Percentiles rank a stretch among this genome's conserved stretches.
Evolutionary conservation across 2,329 filamentous ascomycete genomes (phyloP).

Genomic region (Claviceps maximensis): DNA sequence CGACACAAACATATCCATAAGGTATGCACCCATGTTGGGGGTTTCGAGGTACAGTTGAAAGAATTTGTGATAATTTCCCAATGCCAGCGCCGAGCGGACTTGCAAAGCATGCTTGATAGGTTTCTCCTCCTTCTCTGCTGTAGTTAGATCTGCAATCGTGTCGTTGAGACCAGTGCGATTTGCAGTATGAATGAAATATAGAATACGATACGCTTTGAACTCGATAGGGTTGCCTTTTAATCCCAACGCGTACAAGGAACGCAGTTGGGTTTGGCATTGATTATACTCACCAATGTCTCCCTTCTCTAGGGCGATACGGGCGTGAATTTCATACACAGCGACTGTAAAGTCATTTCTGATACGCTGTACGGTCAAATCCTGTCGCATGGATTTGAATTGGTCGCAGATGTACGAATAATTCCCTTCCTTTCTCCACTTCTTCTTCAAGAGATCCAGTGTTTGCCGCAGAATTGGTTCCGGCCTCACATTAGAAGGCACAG

Average conservation of each 20-base stretch:
- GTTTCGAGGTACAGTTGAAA: slow-evolving; percentile 92
- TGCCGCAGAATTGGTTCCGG: slow-evolving; percentile 68
- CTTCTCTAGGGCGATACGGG: slow-evolving; percentile 93
- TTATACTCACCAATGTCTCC: slow-evolving; percentile 99
- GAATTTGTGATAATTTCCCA: slow-evolving; percentile 95
- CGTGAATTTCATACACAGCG: slow-evolving; percentile 92
- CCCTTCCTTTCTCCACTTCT: slow-evolving; percentile 85
- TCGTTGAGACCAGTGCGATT: slow-evolving; percentile 98
- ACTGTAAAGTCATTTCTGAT: slow-evolving; percentile 96
- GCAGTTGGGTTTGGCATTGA: slow-evolving; percentile 97
- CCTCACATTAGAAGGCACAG: slow-evolving; percentile 77
- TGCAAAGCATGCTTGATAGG: slow-evolving; percentile 83
- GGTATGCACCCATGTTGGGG: slow-evolving; percentile 92
- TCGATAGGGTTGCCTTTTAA: slow-evolving; percentile 83
- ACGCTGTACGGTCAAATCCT: slow-evolving; percentile 95
- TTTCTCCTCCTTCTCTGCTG: slow-evolving; percentile 79
- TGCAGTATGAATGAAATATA: slow-evolving; percentile 98
- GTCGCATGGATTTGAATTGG: slow-evolving; percentile 95
- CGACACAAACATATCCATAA: slow-evolving; percentile 98
- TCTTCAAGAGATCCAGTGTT: slow-evolving; percentile 78
- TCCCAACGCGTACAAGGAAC: slow-evolving; percentile 76
- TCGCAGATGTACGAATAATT: slow-evolving; percentile 98
- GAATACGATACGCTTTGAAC: slow-evolving; percentile 98
- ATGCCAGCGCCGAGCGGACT: slow-evolving; percentile 79
- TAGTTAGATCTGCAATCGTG: slow-evolving; percentile 95